A percentile compares a stretch with the other conserved stretches of the same genome.
Conservation (phyloP, 176 grass and related monocot genomes). For the Lolium rigidum region DNA sequence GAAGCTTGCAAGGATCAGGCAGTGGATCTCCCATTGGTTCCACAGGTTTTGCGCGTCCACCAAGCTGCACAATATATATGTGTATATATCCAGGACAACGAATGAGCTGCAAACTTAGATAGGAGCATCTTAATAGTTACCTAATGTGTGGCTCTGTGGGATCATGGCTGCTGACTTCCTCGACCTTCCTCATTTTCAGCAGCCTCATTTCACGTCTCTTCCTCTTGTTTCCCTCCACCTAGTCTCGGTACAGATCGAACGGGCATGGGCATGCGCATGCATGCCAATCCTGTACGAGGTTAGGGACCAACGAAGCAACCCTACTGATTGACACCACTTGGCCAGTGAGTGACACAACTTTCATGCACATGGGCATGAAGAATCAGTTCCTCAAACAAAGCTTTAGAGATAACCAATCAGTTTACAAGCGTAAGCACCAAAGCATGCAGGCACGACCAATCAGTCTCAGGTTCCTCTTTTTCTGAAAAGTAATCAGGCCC, state of each 20-base stretch:
- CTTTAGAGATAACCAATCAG: neutral
- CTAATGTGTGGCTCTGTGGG: neutral
- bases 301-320: neutral
- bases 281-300: neutral
- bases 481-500: no score
- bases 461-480: no score
- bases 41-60: neutral
- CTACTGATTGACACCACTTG: neutral
- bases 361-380: neutral
- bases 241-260: no score
- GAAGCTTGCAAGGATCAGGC: conserved; percentile 32
- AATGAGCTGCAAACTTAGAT: neutral
- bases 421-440: no score
- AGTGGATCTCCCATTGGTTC: conserved; percentile 42
- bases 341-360: neutral
- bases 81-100: neutral
- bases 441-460: no score
- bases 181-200: neutral
- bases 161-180: neutral
- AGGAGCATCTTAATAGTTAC: neutral
- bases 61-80: conserved; percentile 1
- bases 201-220: neutral
- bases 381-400: neutral
- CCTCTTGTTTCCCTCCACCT: neutral
- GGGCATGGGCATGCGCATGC: no score